Evolutionary conservation across 345 rosid genomes (phyloP).

Genomic region (Murraya paniculata): DNA sequence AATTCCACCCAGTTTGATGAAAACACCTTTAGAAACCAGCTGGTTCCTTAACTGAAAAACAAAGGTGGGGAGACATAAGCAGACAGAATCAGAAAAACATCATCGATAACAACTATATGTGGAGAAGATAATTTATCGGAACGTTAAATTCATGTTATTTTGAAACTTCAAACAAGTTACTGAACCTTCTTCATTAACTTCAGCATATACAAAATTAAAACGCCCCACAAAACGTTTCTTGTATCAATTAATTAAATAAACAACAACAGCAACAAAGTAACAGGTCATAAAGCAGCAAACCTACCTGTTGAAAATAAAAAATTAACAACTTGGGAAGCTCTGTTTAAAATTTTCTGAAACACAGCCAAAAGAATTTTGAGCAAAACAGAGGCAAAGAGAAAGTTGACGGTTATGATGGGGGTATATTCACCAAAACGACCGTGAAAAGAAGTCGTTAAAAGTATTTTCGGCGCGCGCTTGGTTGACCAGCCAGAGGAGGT

Average conservation of each 20-base stretch:
- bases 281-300: background rate
- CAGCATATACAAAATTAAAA: background rate
- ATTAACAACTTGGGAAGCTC: background rate
- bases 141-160: slow-evolving; percentile 4
- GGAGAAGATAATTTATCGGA: background rate
- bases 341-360: background rate
- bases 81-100: no score
- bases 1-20: background rate
- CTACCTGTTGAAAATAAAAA: background rate
- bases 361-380: background rate
- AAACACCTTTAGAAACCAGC: background rate
- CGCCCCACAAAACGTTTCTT: background rate
- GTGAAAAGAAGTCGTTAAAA: slow-evolving; percentile 4
- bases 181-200: background rate
- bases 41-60: background rate
- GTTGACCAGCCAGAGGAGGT: slow-evolving; percentile 23
- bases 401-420: background rate
- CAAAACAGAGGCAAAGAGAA: background rate
- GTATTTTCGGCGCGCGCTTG: background rate
- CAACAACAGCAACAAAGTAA: background rate
- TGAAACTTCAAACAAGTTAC: background rate
- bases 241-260: background rate
- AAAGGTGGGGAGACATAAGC: no score
- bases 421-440: background rate
- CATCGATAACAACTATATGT: background rate